Evolutionary conservation across 768 basidiomycete species (phyloP), one percentile per base, ranked within the genome.

Genomic region (Pulveroboletus sp.): DNA sequence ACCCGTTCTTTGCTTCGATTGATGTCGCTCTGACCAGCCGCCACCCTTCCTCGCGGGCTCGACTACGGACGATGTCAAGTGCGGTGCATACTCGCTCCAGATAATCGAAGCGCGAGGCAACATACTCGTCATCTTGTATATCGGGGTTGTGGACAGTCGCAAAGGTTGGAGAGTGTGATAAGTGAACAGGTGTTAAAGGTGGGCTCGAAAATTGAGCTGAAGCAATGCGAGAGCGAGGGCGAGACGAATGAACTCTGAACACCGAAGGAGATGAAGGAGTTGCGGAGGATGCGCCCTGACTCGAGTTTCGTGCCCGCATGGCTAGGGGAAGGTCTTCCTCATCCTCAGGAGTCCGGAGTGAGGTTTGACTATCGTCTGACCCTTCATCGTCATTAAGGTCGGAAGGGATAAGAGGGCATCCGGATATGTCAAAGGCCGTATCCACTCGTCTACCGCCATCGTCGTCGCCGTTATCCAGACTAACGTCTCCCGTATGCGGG

Each of bases 51-150:
- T 70, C 39, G 64, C 67, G 43, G 70, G 71, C 38, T 63, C 78
- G 75, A 8, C 70, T 62, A 16, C 74, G 71, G 20, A 78, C 71
- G 10, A 74, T 55, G 9, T 71, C 64, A 24, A 76, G 62, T 11
- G 77, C 70, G 12, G 72, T 66, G 12, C 65, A 68, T 19, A 82
- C 68, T 13, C 69, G 74, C 1, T 65, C 64, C 29, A 78, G 61
- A 12, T 55, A 46, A 13, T 45, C 53, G 19, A 58, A 23, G 17
- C 49, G 64, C 2, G 53, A 27, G 10, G 59, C 35, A 43, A 61
- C 43, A 32, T 50, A 32, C 12, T 63, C 65, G 1, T 58, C 6
- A 27, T 54, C 49, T 38, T 52, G 17, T 17, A 39, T n/a, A 17
- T 37, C 49, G 24, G 34, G 31, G 20, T 41, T 23, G 30, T 40